These are phyloP conservation scores for Suillus variegatus DNA, from an alignment of 768 basidiomycete genomes.

Conservation along the genomic window DNA sequence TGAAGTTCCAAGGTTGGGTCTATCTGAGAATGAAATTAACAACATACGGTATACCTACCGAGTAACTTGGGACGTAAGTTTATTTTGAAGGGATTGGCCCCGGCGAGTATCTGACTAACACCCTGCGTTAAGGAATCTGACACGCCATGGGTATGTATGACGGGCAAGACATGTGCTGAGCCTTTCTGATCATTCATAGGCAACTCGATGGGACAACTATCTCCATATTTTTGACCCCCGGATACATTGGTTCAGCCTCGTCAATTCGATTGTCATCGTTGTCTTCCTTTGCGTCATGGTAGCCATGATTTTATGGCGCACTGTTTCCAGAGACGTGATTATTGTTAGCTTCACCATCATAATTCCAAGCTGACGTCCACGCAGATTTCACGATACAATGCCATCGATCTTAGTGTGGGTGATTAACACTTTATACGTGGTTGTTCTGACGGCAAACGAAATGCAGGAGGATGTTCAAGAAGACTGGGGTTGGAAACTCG, in stretches of 20 bases:
- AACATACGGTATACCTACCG: constrained; percentile 84
- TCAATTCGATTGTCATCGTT: constrained; percentile 91
- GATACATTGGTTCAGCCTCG: constrained; percentile 95
- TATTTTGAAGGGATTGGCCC: constrained; percentile 5
- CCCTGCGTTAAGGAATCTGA: constrained; percentile 63
- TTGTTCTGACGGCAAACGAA: constrained; percentile 2
- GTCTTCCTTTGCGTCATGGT: constrained; percentile 94
- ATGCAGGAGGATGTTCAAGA: constrained; percentile 91
- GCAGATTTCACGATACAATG: constrained; percentile 93
- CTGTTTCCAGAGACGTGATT: constrained; percentile 83
- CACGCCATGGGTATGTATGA: constrained; percentile 69
- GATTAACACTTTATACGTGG: background rate
- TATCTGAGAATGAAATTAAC: constrained; percentile 63
- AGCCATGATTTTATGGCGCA: constrained; percentile 83
- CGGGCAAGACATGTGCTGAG: background rate
- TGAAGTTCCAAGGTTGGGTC: constrained; percentile 47
- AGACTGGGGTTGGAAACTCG: constrained; percentile 98
- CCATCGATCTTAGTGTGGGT: constrained; percentile 84
- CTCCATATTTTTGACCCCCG: constrained; percentile 91
- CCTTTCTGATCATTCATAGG: constrained; percentile 46
- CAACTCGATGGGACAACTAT: constrained; percentile 96
- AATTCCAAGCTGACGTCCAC: constrained; percentile 12
- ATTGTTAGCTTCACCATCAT: constrained; percentile 9
- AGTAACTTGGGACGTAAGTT: constrained; percentile 80
- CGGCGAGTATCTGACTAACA: background rate